Conservation (phyloP, 2,329 filamentous ascomycete genomes). For the Clarireedia sp. region DNA sequence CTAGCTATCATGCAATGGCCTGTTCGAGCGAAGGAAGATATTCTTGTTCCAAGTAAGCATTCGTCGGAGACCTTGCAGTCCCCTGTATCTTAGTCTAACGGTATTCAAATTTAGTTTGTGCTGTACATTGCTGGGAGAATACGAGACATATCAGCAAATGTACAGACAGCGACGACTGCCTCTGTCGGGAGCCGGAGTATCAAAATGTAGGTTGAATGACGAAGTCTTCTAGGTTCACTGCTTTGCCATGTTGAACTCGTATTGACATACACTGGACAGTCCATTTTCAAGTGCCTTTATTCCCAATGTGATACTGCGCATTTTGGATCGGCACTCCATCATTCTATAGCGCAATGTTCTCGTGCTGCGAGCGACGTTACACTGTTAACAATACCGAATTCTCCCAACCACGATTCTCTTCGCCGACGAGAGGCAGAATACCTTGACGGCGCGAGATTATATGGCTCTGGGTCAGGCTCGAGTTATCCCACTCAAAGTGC, state of each 20-base stretch:
- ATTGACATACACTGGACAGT: conserved; percentile 17
- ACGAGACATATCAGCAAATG: conserved; percentile 31
- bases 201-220: conserved; percentile 25
- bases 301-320: conserved; percentile 31
- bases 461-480: conserved; percentile 17
- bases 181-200: conserved; percentile 28
- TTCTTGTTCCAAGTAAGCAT: conserved; percentile 14
- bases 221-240: neutral
- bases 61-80: neutral
- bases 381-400: conserved; percentile 16
- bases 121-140: conserved; percentile 31
- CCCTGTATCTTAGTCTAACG: neutral
- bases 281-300: conserved; percentile 31
- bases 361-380: conserved; percentile 15
- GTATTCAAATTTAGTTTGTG: conserved; percentile 21
- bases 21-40: conserved; percentile 10
- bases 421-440: conserved; percentile 26
- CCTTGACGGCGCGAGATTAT: conserved; percentile 16
- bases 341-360: conserved; percentile 27
- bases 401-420: conserved; percentile 26
- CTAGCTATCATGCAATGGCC: conserved; percentile 12
- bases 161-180: conserved; percentile 22
- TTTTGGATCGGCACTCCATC: conserved; percentile 30
- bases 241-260: neutral
- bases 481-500: conserved; percentile 18